Evolutionary conservation across 202 grass and related monocot species (phyloP).

Genomic region (Eragrostis tef): DNA sequence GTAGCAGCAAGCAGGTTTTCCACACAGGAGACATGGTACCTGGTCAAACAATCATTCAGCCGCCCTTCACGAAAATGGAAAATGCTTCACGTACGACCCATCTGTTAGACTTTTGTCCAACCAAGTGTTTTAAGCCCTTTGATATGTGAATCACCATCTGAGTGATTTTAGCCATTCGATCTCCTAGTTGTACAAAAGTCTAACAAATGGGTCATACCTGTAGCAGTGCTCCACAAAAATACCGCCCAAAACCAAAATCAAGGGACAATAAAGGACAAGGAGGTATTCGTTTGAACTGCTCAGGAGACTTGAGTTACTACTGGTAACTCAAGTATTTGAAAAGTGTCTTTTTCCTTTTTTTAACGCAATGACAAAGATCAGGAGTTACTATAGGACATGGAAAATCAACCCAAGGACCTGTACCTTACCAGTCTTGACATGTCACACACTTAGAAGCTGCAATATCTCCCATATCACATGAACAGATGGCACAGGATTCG

Average conservation of each 20-base stretch:
- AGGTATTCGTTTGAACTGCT: conserved; percentile 32
- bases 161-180: too few species aligned
- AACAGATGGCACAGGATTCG: conserved; percentile 69
- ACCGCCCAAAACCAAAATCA: conserved; percentile 21
- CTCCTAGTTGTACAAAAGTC: too few species aligned
- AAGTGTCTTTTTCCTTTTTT: conserved; percentile 1
- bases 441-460: conserved; percentile 60
- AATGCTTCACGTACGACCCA: too few species aligned
- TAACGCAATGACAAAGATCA: conserved; percentile 6
- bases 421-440: conserved; percentile 78
- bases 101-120: too few species aligned
- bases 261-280: not conserved
- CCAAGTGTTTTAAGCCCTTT: too few species aligned
- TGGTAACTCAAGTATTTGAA: not conserved
- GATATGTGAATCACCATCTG: too few species aligned
- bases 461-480: conserved; percentile 55
- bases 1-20: conserved; percentile 47
- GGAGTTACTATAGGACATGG: not conserved
- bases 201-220: too few species aligned
- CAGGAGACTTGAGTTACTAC: conserved; percentile 25
- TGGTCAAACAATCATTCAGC: conserved; percentile 50
- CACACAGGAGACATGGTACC: conserved; percentile 76
- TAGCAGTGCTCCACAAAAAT: conserved; percentile 37
- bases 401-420: conserved; percentile 24
- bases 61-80: conserved; percentile 36